Base-by-base conservation (phyloP, 2,329 filamentous ascomycete species). In the Helicocarpus griseus region DNA sequence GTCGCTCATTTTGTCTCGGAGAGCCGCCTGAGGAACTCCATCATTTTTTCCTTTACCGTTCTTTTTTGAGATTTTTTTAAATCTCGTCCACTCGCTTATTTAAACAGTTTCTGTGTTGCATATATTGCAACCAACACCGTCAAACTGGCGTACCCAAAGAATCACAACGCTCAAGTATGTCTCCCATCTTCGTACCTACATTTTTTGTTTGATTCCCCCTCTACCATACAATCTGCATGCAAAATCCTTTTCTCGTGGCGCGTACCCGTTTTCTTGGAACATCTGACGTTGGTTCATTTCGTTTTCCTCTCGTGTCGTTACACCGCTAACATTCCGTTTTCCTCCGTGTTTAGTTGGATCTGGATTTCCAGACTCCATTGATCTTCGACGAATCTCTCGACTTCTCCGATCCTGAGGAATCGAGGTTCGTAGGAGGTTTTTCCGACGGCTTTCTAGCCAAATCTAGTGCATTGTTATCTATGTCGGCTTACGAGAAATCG, bases 401-500 rank as follows among this genome's bases (percentile, higher is more conserved):
- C 57, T 67, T 71, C 56, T 69, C 70, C 50, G 70, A 72, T 56
- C 67, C 69, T 60, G 69, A 70, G 63, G 70, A 72, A 58, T 69
- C 70, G 54, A 66, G 66, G 57, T 72, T 72, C 60, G 66, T 64
- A 54, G 67, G 65, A 60, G 67, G 66, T 50, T 69, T 70, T 63
- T 72, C 74, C 64, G 71, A 72, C 66, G 75, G 74, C 73, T 72
- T 75, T 57, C 67, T 73, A 70, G 74, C 73, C 70, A 77, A 75
- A 67, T 72, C 73, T 69, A 76, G 81, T 76, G 71, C 81, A 73
- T 72, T 82, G 63, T 73, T 87, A 72, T 82, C 85, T 71, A 90
- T 90, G 86, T 85, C 87, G 69, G 84, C 84, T 72, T 90, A 89
- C 77, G 77, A 78, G 65, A 95, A 94, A 73, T 72, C 81, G 53